Evolutionary conservation across 2,329 filamentous ascomycete genomes (phyloP).

Genomic region (Emmonsiellopsis sp.): DNA sequence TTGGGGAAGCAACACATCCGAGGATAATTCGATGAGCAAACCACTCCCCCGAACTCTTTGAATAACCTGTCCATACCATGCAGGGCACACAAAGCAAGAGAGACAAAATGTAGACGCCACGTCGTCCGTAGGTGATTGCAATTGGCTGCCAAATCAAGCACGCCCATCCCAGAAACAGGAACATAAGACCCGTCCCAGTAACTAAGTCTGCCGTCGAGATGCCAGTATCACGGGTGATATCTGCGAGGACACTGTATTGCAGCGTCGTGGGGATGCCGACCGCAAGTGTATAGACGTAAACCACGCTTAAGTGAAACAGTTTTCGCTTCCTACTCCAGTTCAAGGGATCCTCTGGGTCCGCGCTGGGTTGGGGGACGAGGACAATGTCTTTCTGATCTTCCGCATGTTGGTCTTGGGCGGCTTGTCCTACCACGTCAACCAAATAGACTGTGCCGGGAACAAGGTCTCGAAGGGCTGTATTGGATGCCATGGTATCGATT

Average conservation of each 20-base stretch:
- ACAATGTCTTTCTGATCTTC: conserved; percentile 7
- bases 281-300: conserved; percentile 38
- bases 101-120: conserved; percentile 38
- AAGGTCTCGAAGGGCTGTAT: conserved; percentile 4
- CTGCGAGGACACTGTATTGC: conserved; percentile 42
- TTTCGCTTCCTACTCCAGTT: conserved; percentile 30
- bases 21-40: conserved; percentile 38
- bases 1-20: conserved; percentile 39
- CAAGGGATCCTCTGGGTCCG: conserved; percentile 31
- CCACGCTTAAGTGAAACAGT: conserved; percentile 17
- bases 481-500: conserved; percentile 2
- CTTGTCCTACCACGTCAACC: conserved; percentile 7
- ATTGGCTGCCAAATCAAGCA: conserved; percentile 45
- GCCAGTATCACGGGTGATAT: conserved; percentile 39
- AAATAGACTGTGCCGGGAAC: conserved; percentile 12
- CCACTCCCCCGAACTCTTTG: conserved; percentile 37
- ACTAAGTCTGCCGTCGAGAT: conserved; percentile 38
- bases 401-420: background rate
- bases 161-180: conserved; percentile 43
- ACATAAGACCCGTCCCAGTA: conserved; percentile 44
- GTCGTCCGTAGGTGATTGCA: conserved; percentile 44
- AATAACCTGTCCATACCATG: conserved; percentile 37
- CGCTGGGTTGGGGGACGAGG: conserved; percentile 16
- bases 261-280: conserved; percentile 40
- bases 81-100: conserved; percentile 30